These are phyloP conservation scores for Roridomyces roridus DNA, from an alignment of 768 basidiomycete genomes.

Conservation along the genomic window DNA sequence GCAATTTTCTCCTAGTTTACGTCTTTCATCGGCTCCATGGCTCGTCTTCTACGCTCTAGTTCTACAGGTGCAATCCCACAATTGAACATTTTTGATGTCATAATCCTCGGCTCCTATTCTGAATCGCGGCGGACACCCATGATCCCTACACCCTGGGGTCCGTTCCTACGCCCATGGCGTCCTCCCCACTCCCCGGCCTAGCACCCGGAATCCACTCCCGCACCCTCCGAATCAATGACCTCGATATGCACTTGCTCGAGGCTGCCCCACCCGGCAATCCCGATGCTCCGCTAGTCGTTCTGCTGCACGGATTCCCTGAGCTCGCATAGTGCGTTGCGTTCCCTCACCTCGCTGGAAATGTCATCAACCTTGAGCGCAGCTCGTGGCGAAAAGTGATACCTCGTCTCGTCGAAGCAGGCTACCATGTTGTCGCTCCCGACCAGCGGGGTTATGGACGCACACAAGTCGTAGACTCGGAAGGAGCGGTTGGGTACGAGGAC, in stretches of 20 bases:
- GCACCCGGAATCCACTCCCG: conserved; percentile 35
- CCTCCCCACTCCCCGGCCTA: conserved; percentile 4
- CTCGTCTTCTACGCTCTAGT: too few species aligned
- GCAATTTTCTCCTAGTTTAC: too few species aligned
- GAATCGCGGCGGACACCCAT: too few species aligned
- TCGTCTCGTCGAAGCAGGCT: conserved; percentile 57
- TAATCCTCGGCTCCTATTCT: too few species aligned
- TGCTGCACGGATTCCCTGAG: conserved; percentile 73
- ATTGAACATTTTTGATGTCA: too few species aligned
- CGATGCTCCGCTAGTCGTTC: conserved; percentile 53
- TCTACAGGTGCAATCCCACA: too few species aligned
- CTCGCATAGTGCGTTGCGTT: conserved; percentile 50
- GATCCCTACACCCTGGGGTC: neutral
- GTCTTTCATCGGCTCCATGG: too few species aligned
- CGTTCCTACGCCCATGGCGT: neutral
- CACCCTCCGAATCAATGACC: conserved; percentile 49
- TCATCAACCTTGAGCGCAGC: conserved; percentile 1
- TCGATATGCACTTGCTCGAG: conserved; percentile 60
- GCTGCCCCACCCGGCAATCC: conserved; percentile 30
- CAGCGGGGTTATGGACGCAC: conserved; percentile 61
- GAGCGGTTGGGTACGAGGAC: conserved; percentile 46
- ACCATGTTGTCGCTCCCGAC: conserved; percentile 69
- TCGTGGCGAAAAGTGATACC: conserved; percentile 67
- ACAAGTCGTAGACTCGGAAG: conserved; percentile 16
- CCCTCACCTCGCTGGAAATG: neutral